A percentile compares a stretch with the other conserved stretches of the same genome.
phyloP scores from a whole-genome alignment of 2,329 filamentous ascomycete genomes.

The Lachnellula occidentalis region DNA sequence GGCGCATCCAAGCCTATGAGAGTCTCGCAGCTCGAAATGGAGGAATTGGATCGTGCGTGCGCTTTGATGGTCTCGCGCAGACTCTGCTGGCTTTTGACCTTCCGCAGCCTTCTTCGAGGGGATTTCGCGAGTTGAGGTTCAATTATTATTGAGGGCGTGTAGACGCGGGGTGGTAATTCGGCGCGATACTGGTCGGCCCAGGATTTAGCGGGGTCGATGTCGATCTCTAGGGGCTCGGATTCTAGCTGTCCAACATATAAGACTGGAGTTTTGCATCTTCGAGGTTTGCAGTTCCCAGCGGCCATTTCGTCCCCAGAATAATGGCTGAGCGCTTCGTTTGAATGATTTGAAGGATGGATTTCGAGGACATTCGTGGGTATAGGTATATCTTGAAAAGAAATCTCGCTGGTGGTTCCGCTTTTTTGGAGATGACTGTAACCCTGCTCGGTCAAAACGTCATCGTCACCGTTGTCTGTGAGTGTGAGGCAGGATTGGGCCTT shows the following conservation, averaged over 20 bases:
- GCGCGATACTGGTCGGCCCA: slow-evolving; percentile 24
- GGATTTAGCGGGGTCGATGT: slow-evolving; percentile 16
- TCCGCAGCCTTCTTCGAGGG: slow-evolving; percentile 16
- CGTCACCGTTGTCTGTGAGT: slow-evolving; percentile 1
- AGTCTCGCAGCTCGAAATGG: slow-evolving; percentile 17
- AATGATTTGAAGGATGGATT: neutral
- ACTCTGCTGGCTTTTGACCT: slow-evolving; percentile 28
- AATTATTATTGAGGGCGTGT: slow-evolving; percentile 6
- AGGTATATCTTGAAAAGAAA: neutral
- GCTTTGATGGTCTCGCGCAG: slow-evolving; percentile 23
- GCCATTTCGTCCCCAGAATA: slow-evolving; percentile 11
- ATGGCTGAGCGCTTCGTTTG: slow-evolving; percentile 1
- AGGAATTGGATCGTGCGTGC: slow-evolving; percentile 5
- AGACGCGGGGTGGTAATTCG: slow-evolving; percentile 12
- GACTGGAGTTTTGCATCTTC: slow-evolving; percentile 26
- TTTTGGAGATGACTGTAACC: neutral
- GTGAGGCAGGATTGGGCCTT: slow-evolving; percentile 10
- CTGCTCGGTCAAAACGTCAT: slow-evolving; percentile 2
- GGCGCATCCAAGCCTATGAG: slow-evolving; percentile 18
- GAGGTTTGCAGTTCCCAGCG: slow-evolving; percentile 5
- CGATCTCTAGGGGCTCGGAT: slow-evolving; percentile 7
- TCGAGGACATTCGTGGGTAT: slow-evolving; percentile 2
- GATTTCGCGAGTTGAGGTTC: slow-evolving; percentile 3
- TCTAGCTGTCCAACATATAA: slow-evolving; percentile 27
- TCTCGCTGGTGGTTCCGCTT: neutral